phyloP scores from a whole-genome alignment of 2,329 filamentous ascomycete genomes.

The Lachnellula arida region DNA sequence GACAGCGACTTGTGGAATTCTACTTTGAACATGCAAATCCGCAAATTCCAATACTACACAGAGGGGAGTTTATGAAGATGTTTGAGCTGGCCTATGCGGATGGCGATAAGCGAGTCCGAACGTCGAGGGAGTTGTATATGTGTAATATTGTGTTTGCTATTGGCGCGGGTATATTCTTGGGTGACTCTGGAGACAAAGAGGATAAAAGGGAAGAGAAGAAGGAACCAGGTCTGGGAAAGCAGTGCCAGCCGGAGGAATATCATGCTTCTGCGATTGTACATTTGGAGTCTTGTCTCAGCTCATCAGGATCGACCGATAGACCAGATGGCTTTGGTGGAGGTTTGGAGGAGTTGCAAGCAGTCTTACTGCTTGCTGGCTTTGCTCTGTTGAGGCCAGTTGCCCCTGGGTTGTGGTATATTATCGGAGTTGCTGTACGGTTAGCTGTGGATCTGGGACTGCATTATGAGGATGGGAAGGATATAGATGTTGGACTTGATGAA shows the following conservation, averaged over 20 bases:
- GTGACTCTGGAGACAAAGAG: constrained; percentile 40
- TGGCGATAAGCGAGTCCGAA: constrained; percentile 56
- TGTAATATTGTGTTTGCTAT: constrained; percentile 98
- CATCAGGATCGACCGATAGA: constrained; percentile 44
- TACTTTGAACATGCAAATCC: constrained; percentile 98
- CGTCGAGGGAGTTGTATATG: constrained; percentile 81
- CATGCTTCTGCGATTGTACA: constrained; percentile 93
- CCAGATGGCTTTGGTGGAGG: constrained; percentile 72
- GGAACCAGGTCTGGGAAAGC: constrained; percentile 34
- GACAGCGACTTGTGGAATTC: constrained; percentile 65
- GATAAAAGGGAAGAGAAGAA: constrained; percentile 25
- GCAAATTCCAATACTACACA: constrained; percentile 88
- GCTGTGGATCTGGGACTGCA: constrained; percentile 90
- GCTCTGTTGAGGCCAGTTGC: constrained; percentile 86
- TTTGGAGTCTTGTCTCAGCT: constrained; percentile 75
- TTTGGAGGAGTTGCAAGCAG: constrained; percentile 88
- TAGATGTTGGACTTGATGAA: constrained; percentile 53
- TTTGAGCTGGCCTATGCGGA: constrained; percentile 76
- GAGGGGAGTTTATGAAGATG: constrained; percentile 82
- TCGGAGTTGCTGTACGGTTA: constrained; percentile 84
- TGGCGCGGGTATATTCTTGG: constrained; percentile 87
- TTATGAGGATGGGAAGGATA: constrained; percentile 76
- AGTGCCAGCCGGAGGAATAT: constrained; percentile 86
- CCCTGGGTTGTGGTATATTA: constrained; percentile 94
- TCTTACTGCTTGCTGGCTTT: constrained; percentile 84